A percentile compares a stretch with the other conserved stretches of the same genome.
Conservation (phyloP, 1,284 basidiomycete species). For the Ceratobasidium sp. region DNA sequence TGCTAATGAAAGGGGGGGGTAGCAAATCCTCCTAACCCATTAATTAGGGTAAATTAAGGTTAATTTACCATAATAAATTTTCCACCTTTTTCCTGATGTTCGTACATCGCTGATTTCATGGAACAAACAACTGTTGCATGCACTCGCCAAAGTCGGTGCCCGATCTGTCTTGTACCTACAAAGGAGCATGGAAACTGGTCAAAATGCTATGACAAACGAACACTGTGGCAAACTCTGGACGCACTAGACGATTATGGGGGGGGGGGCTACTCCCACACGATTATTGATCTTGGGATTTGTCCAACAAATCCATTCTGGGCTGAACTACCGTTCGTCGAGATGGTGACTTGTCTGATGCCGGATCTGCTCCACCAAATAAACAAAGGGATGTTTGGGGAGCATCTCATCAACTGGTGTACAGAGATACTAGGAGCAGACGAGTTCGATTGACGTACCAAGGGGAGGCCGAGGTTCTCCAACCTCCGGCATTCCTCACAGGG, state of each 20-base stretch:
- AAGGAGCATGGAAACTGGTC: constrained; percentile 2
- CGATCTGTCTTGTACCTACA: constrained; percentile 31
- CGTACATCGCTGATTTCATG: constrained; percentile 42
- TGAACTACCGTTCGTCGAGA: constrained; percentile 52
- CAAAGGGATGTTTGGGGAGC: constrained; percentile 54
- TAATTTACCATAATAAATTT: too few species aligned
- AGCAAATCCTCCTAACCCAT: too few species aligned
- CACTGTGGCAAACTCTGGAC: constrained; percentile 33
- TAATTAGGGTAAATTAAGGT: too few species aligned
- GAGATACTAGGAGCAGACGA: constrained; percentile 43
- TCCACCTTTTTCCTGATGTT: too few species aligned
- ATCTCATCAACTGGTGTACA: constrained; percentile 52
- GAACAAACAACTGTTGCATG: constrained; percentile 45
- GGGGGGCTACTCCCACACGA: constrained; percentile 2
- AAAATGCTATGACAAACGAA: constrained; percentile 9
- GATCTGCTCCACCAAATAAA: constrained; percentile 55
- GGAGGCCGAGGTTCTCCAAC: constrained; percentile 31
- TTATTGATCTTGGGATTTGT: constrained; percentile 25
- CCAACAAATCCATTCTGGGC: constrained; percentile 54
- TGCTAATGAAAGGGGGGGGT: constrained; percentile 38
- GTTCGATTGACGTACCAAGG: constrained; percentile 48
- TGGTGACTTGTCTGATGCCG: constrained; percentile 52
- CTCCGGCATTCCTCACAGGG: not conserved
- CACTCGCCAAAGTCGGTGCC: constrained; percentile 7
- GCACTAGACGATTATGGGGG: constrained; percentile 4